A percentile compares a stretch with the other conserved stretches of the same genome.
These are phyloP conservation scores for Trametes pubescens DNA, from an alignment of 1,284 basidiomycete species.

Conservation along the genomic window DNA sequence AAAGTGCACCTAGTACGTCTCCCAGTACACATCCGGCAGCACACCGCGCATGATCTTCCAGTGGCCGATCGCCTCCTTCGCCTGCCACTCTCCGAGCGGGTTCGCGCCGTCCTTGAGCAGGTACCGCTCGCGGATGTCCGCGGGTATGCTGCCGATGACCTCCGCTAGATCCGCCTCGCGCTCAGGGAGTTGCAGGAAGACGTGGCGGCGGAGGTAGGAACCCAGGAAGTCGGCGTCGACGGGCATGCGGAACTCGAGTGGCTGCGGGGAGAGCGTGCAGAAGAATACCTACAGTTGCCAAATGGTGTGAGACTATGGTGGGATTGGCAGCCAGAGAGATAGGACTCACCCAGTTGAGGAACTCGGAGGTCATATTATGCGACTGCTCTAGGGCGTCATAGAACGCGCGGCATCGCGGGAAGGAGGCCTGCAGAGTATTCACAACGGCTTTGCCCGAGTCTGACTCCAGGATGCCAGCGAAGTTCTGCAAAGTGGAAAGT, in stretches of 20 bases:
- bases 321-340: background rate
- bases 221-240: constrained; percentile 65
- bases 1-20: constrained; percentile 55
- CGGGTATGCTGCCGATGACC: constrained; percentile 49
- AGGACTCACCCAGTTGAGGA: constrained; percentile 76
- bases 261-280: constrained; percentile 67
- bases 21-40: constrained; percentile 66
- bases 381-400: constrained; percentile 66
- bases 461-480: constrained; percentile 73
- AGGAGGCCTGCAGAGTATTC: constrained; percentile 70
- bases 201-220: constrained; percentile 67
- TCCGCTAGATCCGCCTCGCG: constrained; percentile 64
- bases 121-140: constrained; percentile 51
- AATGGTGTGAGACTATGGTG: constrained; percentile 8
- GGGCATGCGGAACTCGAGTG: constrained; percentile 72
- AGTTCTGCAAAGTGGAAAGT: constrained; percentile 60
- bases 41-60: constrained; percentile 78
- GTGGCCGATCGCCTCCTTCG: constrained; percentile 67
- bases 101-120: constrained; percentile 70
- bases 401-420: constrained; percentile 83
- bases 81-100: constrained; percentile 67
- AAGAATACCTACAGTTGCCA: constrained; percentile 69
- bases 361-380: constrained; percentile 57
- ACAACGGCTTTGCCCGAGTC: constrained; percentile 72
- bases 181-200: constrained; percentile 49